These are phyloP conservation scores for Clonostachys rosea DNA, from an alignment of 2,329 filamentous ascomycete genomes.

Conservation along the genomic window DNA sequence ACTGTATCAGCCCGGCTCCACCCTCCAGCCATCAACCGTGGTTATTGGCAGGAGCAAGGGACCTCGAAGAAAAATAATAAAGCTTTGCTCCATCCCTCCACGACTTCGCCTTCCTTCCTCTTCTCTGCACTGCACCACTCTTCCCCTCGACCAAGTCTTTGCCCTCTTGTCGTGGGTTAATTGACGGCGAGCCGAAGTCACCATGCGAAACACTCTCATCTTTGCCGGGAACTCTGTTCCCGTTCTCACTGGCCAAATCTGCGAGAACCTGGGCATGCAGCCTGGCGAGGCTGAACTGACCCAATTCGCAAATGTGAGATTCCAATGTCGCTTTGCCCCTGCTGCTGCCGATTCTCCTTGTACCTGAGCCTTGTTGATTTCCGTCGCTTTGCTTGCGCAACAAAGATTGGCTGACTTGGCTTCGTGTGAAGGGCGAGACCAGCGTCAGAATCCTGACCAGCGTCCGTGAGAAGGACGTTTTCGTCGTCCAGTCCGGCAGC, in stretches of 20 bases:
- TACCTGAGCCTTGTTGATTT: background rate
- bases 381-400: background rate
- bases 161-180: no score
- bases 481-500: constrained; percentile 96
- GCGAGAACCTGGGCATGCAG: constrained; percentile 62
- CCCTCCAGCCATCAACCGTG: background rate
- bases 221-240: constrained; percentile 66
- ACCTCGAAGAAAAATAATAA: constrained; percentile 5
- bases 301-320: constrained; percentile 66
- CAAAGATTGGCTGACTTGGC: background rate
- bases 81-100: constrained; percentile 9
- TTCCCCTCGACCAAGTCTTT: background rate
- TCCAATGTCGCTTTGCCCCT: constrained; percentile 14
- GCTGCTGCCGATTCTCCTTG: constrained; percentile 3
- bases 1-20: background rate
- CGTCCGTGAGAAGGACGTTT: constrained; percentile 97
- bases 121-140: background rate
- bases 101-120: constrained; percentile 10
- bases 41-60: constrained; percentile 1
- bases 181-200: constrained; percentile 6
- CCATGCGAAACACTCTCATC: constrained; percentile 63
- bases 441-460: constrained; percentile 66
- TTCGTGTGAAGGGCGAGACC: constrained; percentile 56
- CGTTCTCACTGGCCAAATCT: constrained; percentile 60
- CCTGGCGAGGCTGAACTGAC: constrained; percentile 61